Evolutionary conservation across 163 green algal genomes (phyloP), one percentile per base, ranked within the genome.

Genomic region (Chlamydomonas reinhardtii): DNA sequence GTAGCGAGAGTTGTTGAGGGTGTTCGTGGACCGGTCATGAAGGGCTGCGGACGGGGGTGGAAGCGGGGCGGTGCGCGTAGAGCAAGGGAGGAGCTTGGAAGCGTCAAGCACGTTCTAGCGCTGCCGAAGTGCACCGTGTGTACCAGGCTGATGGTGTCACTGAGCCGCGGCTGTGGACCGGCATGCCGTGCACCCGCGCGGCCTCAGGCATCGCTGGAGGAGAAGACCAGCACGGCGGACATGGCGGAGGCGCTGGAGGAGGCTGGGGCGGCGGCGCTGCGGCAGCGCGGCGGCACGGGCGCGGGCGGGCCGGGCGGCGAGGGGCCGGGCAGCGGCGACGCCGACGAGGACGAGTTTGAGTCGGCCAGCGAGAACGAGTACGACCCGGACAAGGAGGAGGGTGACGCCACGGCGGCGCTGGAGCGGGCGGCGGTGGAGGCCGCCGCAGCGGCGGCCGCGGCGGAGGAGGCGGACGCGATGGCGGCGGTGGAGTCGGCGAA

Each of bases 291-390:
- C 6, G 62, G 5, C 27, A 29, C 15, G 29, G 31, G 31, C 31
- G 31, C 31, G 31, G 64, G 29, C 22, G 14, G 22, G 22, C 27
- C 27, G 17, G 64, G 64, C 17, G 66, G 31, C 4, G 66, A 73
- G 31, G 24, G 24, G 61, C 61, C 61, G 4, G 66, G 16, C 11
- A n/a, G 69, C 69, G 48, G 69, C 34, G 74, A 71, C 31, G 52
- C 48, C 2, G 62, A 82, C 2, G 81, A 87, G 12, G 77, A 90
- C 20, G 85, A 72, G 35, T 90, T 85, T 39, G 85, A 86, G 56
- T 83, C 72, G 20, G 85, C 85, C 14, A 87, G 77, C 29, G 85
- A 90, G 32, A 85, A 71, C 11, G 85, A 90, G 69, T 90, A 76
- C 37, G 85, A 86, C 22, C 17, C 74, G 9, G 69, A 74, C 2